Percentiles rank a stretch among this genome's conserved stretches.
Evolutionary conservation across 805 yeast genomes (phyloP).

Genomic region (Maudiozyma serrabonitensis): DNA sequence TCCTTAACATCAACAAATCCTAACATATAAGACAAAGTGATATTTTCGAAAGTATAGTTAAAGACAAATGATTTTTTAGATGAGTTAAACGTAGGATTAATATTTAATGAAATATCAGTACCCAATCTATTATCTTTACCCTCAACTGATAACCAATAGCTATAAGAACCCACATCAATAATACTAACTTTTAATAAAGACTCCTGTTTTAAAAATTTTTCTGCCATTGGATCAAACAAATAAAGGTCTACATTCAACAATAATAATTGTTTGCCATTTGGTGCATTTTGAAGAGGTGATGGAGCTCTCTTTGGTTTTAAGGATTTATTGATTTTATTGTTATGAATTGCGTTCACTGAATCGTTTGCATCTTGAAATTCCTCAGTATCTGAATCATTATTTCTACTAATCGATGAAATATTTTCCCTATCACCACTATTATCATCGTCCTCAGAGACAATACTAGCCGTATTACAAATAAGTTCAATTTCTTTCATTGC

Average conservation of each 20-base stretch:
- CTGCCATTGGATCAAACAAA: constrained; percentile 44
- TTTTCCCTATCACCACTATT: constrained; percentile 1
- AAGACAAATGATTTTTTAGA: constrained; percentile 49
- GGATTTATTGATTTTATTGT: neutral
- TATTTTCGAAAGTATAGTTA: constrained; percentile 38
- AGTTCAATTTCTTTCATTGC: constrained; percentile 50
- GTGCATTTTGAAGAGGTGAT: constrained; percentile 9
- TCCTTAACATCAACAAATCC: constrained; percentile 37
- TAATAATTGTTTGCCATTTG: constrained; percentile 8
- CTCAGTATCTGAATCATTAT: neutral
- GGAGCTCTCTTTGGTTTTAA: neutral
- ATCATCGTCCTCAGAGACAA: constrained; percentile 12
- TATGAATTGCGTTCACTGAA: neutral
- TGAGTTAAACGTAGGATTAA: constrained; percentile 60
- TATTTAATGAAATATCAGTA: constrained; percentile 35
- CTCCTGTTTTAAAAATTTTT: constrained; percentile 38
- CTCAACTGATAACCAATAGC: constrained; percentile 42
- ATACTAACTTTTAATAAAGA: constrained; percentile 30
- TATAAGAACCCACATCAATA: constrained; percentile 39
- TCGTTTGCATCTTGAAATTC: constrained; percentile 17
- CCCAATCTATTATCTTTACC: constrained; percentile 29
- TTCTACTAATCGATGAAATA: neutral
- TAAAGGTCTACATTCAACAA: constrained; percentile 35
- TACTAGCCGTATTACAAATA: constrained; percentile 8
- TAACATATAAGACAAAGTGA: constrained; percentile 53